Base-by-base conservation (phyloP, 1,284 basidiomycete species). In the Ganoderma lingzhi region DNA sequence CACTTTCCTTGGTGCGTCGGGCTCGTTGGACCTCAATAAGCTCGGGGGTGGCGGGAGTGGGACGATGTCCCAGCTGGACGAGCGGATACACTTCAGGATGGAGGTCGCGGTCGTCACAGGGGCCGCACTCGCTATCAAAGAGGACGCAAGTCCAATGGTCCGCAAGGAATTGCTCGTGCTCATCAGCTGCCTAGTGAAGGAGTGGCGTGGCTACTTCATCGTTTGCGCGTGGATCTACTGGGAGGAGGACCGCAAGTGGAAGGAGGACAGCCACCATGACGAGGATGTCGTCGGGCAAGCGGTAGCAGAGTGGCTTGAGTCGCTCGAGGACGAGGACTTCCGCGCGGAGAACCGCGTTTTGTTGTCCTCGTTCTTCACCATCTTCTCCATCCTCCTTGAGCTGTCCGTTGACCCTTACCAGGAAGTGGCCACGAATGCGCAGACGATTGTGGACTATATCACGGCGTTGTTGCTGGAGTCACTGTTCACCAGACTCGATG, bases 141-240 rank as follows among this genome's bases (percentile, higher is more conserved):
- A 96, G 67, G 97, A 99, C 78, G 97, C 95, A 2, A 96, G 94
- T 71, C 97, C 98, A 0, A 94, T 98, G 89, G 97, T 97, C 8
- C 86, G 98, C 71, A 98, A 98, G 82, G 98, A 99, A 80, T 84
- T 99, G 14, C 86, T 99, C 45, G 90, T 98, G 45, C 87, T 99
- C 53, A 91, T 99, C 64, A 97, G 95, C 75, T 96, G 96, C 74
- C 85, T 99, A 30, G 96, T 97, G 17, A 94, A 96, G 78, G 96
- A 98, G 81, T 99, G 97, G 94, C 86, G 96, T 70, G 97, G 97
- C 12, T 96, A 96, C 84, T 96, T 99, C 76, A 94, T 97, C 61
- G 90, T 97, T 42, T 97, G 97, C 66, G 96, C 97, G 0, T 99
- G 97, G 96, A 83, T 96, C 35, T 96, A 97, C 82, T 96, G 95